A percentile compares a stretch with the other conserved stretches of the same genome.
Conservation (phyloP, 2,329 filamentous ascomycete species). For the Nothopassalora personata region DNA sequence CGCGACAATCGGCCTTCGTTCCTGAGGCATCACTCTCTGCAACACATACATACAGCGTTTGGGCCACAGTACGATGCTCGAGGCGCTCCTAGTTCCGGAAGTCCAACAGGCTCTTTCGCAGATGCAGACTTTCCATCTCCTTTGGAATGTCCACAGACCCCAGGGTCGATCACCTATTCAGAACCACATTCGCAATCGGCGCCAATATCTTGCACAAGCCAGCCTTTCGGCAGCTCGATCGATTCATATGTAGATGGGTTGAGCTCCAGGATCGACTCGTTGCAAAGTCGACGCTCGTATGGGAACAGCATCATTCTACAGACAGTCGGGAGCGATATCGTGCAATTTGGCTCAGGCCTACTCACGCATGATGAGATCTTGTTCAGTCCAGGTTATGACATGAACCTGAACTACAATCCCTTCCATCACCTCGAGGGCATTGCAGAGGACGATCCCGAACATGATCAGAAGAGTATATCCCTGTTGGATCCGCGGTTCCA, state of each 20-base stretch:
- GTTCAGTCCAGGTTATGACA: constrained; percentile 32
- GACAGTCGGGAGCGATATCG: neutral
- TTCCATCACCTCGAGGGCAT: constrained; percentile 18
- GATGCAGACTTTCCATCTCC: constrained; percentile 46
- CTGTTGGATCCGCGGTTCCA: constrained; percentile 31
- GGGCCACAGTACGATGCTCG: constrained; percentile 38
- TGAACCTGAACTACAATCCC: constrained; percentile 20
- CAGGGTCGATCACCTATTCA: constrained; percentile 38
- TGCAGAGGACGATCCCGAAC: constrained; percentile 15
- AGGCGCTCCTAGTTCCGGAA: constrained; percentile 41
- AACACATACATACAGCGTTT: constrained; percentile 40
- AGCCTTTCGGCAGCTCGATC: constrained; percentile 14
- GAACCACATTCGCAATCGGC: constrained; percentile 35
- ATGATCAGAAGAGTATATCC: constrained; percentile 17
- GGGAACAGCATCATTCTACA: neutral
- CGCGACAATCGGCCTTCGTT: constrained; percentile 24
- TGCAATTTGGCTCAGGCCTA: constrained; percentile 5
- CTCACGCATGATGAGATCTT: constrained; percentile 24
- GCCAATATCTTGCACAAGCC: constrained; percentile 14
- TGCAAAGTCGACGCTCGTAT: constrained; percentile 33
- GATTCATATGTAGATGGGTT: constrained; percentile 35
- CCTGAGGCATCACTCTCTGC: constrained; percentile 37
- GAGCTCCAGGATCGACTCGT: constrained; percentile 44
- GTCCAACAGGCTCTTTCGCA: constrained; percentile 43
- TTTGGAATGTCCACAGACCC: constrained; percentile 44